phyloP scores from a whole-genome alignment of 129 eudicot genomes.

The Saussurea involucrata region DNA sequence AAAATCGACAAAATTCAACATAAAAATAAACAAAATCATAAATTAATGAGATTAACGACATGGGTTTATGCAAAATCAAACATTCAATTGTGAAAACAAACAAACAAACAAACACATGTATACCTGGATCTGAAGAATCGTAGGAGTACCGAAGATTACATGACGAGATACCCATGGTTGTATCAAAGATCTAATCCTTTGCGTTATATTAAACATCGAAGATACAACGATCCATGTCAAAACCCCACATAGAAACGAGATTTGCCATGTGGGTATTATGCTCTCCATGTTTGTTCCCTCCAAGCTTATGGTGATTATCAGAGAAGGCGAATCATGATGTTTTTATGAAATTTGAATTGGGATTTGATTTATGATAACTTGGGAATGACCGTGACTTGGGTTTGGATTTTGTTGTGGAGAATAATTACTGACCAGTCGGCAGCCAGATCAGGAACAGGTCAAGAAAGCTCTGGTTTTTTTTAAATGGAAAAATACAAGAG shows the following conservation, averaged over 20 bases:
- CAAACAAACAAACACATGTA: background rate
- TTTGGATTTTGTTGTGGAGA: constrained; percentile 20
- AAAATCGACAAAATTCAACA: constrained; percentile 5
- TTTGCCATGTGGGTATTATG: constrained; percentile 61
- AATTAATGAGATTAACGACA: background rate
- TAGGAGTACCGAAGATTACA: constrained; percentile 50
- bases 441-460: background rate
- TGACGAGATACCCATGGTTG: constrained; percentile 63
- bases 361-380: constrained; percentile 5
- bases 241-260: constrained; percentile 53
- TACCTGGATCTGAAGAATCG: constrained; percentile 85
- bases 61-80: constrained; percentile 10
- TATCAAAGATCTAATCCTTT: constrained; percentile 55
- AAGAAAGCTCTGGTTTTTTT: background rate
- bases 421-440: constrained; percentile 24
- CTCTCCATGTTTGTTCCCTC: constrained; percentile 43
- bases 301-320: constrained; percentile 7
- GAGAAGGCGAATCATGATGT: constrained; percentile 2
- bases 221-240: constrained; percentile 60
- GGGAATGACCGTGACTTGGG: constrained; percentile 22
- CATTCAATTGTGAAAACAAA: background rate
- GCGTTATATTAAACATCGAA: constrained; percentile 57
- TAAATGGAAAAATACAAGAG: background rate
- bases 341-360: constrained; percentile 19
- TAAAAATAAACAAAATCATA: background rate